Conservation (phyloP, 352 stramenopile species). For the Globisporangium perplexum region DNA sequence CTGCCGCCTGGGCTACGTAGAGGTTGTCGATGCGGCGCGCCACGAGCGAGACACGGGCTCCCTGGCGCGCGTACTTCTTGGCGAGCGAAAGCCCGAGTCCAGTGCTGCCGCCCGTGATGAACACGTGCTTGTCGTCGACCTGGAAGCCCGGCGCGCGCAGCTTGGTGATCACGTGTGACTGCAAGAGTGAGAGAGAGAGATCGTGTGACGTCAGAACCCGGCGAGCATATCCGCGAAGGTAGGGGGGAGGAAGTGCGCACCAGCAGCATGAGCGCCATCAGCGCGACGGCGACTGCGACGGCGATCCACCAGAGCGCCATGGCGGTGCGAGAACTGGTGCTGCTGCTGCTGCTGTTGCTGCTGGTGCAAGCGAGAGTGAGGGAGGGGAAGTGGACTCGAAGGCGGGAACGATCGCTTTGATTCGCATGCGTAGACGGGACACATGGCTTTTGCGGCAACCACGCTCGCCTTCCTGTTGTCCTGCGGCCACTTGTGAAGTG, state of each 20-base stretch:
- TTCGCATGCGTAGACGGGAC: not conserved
- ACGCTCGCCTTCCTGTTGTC: no score
- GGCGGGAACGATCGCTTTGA: no score
- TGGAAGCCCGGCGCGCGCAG: constrained; percentile 57
- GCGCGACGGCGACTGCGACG: not conserved
- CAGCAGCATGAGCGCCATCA: not conserved
- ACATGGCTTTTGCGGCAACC: not conserved
- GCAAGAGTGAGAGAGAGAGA: constrained; percentile 7
- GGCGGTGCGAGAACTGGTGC: no score
- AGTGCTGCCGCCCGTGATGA: constrained; percentile 48
- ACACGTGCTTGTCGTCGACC: constrained; percentile 77
- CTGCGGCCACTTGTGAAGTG: no score
- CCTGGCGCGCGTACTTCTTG: constrained; percentile 58
- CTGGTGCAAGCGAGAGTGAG: not conserved
- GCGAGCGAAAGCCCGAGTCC: constrained; percentile 63
- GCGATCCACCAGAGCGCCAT: not conserved
- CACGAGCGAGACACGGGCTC: constrained; percentile 75
- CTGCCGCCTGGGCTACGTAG: constrained; percentile 52
- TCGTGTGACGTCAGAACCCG: no score
- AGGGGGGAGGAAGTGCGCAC: not conserved
- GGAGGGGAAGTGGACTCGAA: no score
- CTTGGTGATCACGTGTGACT: constrained; percentile 68
- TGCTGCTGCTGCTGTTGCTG: not conserved
- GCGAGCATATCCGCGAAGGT: not conserved
- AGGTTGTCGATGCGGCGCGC: constrained; percentile 55